A percentile compares a stretch with the other conserved stretches of the same genome.
These are phyloP conservation scores for Lachancea fermentati DNA, from an alignment of 805 yeast genomes.

Conservation along the genomic window DNA sequence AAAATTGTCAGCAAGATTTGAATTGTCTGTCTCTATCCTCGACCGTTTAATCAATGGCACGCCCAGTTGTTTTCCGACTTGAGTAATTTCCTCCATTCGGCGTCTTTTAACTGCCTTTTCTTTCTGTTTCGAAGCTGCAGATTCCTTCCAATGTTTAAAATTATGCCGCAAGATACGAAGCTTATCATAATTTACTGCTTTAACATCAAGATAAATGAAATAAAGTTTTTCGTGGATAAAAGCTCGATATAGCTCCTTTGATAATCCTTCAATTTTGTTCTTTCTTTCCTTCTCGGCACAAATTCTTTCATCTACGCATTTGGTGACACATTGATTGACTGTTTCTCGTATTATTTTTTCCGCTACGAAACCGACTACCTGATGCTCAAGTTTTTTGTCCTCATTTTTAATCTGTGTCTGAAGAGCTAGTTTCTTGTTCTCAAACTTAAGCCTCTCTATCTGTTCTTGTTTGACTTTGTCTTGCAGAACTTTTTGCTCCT, in stretches of 20 bases:
- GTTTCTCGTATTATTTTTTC: slow-evolving; percentile 6
- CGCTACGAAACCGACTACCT: slow-evolving; percentile 8
- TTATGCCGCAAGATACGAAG: slow-evolving; percentile 28
- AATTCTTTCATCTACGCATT: slow-evolving; percentile 6
- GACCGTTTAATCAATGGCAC: slow-evolving; percentile 21
- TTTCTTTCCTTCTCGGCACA: slow-evolving; percentile 19
- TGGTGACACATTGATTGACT: slow-evolving; percentile 5
- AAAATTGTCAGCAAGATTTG: slow-evolving; percentile 14
- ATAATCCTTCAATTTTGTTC: slow-evolving; percentile 34
- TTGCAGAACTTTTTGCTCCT: slow-evolving; percentile 12
- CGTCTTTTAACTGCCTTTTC: slow-evolving; percentile 31
- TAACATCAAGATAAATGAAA: slow-evolving; percentile 36
- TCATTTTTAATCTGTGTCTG: neutral
- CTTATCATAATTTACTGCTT: slow-evolving; percentile 40
- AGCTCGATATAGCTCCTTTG: slow-evolving; percentile 51
- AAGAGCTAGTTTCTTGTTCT: slow-evolving; percentile 12
- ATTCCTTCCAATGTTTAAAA: slow-evolving; percentile 31
- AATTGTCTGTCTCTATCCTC: slow-evolving; percentile 19
- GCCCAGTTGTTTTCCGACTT: slow-evolving; percentile 34
- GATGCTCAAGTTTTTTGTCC: slow-evolving; percentile 6
- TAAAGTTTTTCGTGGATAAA: slow-evolving; percentile 55
- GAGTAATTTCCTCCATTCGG: slow-evolving; percentile 39
- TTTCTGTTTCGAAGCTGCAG: slow-evolving; percentile 24
- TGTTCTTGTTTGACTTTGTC: slow-evolving; percentile 10
- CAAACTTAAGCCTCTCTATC: slow-evolving; percentile 15